Conservation (phyloP, 768 basidiomycete species). For the Grammothele lineata region DNA sequence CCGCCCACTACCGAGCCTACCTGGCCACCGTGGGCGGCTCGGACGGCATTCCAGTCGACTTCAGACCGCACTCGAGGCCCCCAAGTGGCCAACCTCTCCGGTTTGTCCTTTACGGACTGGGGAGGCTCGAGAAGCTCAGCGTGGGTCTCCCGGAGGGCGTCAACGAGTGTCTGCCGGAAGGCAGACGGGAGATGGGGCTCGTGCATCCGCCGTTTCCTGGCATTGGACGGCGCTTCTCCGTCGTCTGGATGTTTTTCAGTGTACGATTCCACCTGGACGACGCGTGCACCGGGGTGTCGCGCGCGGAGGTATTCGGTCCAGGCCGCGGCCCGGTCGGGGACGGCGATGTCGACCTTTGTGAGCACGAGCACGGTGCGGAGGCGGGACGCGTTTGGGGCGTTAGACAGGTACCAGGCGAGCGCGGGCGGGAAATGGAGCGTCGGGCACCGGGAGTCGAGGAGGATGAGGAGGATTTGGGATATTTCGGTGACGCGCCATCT, state of each 20-base stretch:
- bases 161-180: constrained; percentile 61
- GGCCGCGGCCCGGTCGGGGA: constrained; percentile 52
- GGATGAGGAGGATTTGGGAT: constrained; percentile 81
- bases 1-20: constrained; percentile 45
- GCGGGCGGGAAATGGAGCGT: constrained; percentile 83
- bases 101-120: constrained; percentile 42
- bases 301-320: constrained; percentile 63
- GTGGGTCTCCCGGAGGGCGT: constrained; percentile 63
- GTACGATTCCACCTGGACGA: constrained; percentile 80
- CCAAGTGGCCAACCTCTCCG: constrained; percentile 57
- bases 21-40: constrained; percentile 38
- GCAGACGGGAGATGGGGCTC: constrained; percentile 66
- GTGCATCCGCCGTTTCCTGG: constrained; percentile 34
- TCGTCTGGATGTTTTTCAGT: constrained; percentile 35
- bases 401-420: constrained; percentile 56
- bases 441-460: constrained; percentile 89
- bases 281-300: constrained; percentile 48
- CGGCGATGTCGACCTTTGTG: constrained; percentile 86
- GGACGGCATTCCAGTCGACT: constrained; percentile 72
- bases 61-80: constrained; percentile 54
- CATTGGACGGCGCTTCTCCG: constrained; percentile 2
- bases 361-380: constrained; percentile 63
- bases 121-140: constrained; percentile 66
- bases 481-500: constrained; percentile 95
- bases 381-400: constrained; percentile 19